Percentiles rank a stretch among this genome's conserved stretches.
Conservation (phyloP, 192 early-diverging fungal genomes). For the Rhizophlyctis rosea region DNA sequence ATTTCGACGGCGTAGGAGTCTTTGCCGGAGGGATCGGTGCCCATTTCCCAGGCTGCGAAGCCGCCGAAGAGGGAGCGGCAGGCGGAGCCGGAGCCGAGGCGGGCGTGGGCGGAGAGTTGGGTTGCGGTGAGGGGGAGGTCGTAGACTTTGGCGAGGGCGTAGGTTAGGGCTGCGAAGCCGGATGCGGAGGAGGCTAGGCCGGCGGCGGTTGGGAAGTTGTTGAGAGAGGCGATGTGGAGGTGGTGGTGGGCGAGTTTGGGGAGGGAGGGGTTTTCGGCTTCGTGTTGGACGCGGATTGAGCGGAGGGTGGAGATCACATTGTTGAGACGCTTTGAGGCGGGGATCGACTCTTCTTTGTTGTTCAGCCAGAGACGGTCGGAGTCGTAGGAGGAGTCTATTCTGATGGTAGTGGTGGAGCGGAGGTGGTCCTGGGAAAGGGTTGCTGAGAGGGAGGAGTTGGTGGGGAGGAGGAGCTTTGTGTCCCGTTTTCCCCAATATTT, state of each 20-base stretch:
- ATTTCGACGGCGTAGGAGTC: conserved; percentile 88
- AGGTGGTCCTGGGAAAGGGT: conserved; percentile 97
- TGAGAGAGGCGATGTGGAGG: conserved; percentile 92
- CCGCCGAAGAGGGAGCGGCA: conserved; percentile 97
- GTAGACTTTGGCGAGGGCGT: conserved; percentile 70
- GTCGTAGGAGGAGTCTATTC: conserved; percentile 49
- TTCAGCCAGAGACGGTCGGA: conserved; percentile 94
- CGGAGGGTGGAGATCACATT: conserved; percentile 81
- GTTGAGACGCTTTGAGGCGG: conserved; percentile 75
- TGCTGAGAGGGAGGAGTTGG: conserved; percentile 94
- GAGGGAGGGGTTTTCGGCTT: conserved; percentile 39
- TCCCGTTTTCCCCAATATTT: conserved; percentile 99
- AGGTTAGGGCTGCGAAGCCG: conserved; percentile 92
- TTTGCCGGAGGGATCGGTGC: conserved; percentile 64
- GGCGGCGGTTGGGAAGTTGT: conserved; percentile 99
- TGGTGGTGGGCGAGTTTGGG: conserved; percentile 55
- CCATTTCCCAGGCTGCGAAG: conserved; percentile 98
- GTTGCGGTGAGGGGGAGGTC: conserved; percentile 41
- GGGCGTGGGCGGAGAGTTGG: conserved; percentile 85
- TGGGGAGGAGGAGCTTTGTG: conserved; percentile 85
- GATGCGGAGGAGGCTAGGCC: conserved; percentile 96
- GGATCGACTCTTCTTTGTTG: conserved; percentile 80
- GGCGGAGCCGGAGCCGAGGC: conserved; percentile 94
- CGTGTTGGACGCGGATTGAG: conserved; percentile 65
- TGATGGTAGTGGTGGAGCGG: conserved; percentile 89